These are phyloP conservation scores for Haplosporangium sp. DNA, from an alignment of 371 early-diverging fungal genomes.

Conservation along the genomic window DNA sequence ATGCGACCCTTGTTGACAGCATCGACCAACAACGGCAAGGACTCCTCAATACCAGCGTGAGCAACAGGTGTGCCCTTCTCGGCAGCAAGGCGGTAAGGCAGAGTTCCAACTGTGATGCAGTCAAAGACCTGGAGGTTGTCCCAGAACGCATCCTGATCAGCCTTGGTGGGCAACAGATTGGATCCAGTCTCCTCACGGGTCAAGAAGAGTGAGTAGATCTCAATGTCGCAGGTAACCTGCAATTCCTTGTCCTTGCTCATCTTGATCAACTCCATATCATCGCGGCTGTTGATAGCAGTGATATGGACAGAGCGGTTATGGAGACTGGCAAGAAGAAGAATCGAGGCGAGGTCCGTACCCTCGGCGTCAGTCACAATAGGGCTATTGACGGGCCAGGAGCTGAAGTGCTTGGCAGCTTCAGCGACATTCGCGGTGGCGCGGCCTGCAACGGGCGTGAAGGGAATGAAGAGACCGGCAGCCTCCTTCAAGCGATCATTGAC, in stretches of 20 bases:
- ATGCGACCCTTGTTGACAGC: slow-evolving; percentile 86
- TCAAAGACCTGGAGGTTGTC: slow-evolving; percentile 83
- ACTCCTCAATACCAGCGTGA: slow-evolving; percentile 74
- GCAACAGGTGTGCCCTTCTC: slow-evolving; percentile 58
- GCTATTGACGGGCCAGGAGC: slow-evolving; percentile 77
- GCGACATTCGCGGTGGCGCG: slow-evolving; percentile 59
- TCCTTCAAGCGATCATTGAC: slow-evolving; percentile 50
- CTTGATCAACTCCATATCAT: slow-evolving; percentile 85
- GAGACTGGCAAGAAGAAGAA: slow-evolving; percentile 86
- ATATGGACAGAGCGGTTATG: slow-evolving; percentile 88
- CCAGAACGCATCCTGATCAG: slow-evolving; percentile 82
- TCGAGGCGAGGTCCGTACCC: slow-evolving; percentile 89
- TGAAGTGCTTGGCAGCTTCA: slow-evolving; percentile 72
- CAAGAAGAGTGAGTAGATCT: slow-evolving; percentile 85
- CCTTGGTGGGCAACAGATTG: slow-evolving; percentile 60
- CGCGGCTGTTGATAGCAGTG: slow-evolving; percentile 80
- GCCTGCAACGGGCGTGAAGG: slow-evolving; percentile 63
- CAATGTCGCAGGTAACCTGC: slow-evolving; percentile 92
- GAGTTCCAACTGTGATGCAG: slow-evolving; percentile 88
- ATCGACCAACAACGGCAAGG: slow-evolving; percentile 83
- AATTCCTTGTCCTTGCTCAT: slow-evolving; percentile 92
- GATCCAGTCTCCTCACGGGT: slow-evolving; percentile 60
- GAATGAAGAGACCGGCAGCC: slow-evolving; percentile 70
- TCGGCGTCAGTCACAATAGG: slow-evolving; percentile 86
- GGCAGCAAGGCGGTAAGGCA: slow-evolving; percentile 70